Evolutionary conservation across 164 flowering plant species (phyloP).

Genomic region (Nymphaea thermarum): DNA sequence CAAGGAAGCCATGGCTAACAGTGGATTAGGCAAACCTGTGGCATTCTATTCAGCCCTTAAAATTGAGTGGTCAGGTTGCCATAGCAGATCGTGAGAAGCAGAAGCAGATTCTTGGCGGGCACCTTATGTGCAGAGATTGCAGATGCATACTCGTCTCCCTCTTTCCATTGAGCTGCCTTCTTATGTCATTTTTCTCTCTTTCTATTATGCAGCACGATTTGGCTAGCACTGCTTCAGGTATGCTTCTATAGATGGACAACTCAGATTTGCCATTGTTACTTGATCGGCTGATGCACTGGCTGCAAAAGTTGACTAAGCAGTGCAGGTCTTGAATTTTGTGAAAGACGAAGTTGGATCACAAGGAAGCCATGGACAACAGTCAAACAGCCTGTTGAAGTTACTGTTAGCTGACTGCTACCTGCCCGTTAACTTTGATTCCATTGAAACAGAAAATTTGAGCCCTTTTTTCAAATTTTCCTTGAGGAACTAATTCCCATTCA

Average conservation of each 20-base stretch:
- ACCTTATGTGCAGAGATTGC: slow-evolving; percentile 55
- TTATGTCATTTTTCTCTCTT: too few species aligned
- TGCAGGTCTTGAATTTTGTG: slow-evolving; percentile 61
- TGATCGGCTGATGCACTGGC: slow-evolving; percentile 73
- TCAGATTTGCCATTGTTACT: slow-evolving; percentile 53
- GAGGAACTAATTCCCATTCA: too few species aligned
- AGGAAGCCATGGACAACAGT: neutral
- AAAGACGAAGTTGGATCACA: slow-evolving; percentile 15
- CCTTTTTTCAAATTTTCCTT: too few species aligned
- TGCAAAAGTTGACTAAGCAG: slow-evolving; percentile 71
- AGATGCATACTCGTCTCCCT: slow-evolving; percentile 24
- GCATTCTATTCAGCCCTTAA: neutral
- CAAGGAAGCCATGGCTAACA: neutral
- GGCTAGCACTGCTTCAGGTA: slow-evolving; percentile 78
- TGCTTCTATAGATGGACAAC: slow-evolving; percentile 93
- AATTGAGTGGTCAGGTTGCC: slow-evolving; percentile 59
- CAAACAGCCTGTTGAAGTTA: neutral
- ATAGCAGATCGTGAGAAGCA: slow-evolving; percentile 60
- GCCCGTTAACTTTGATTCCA: too few species aligned
- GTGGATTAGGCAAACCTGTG: neutral
- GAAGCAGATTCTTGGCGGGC: slow-evolving; percentile 76
- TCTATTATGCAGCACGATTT: slow-evolving; percentile 37
- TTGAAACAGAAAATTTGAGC: too few species aligned
- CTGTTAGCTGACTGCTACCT: neutral
- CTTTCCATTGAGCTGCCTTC: neutral